Conservation (phyloP, 371 early-diverging fungal species). For the Actinomucor elegans region DNA sequence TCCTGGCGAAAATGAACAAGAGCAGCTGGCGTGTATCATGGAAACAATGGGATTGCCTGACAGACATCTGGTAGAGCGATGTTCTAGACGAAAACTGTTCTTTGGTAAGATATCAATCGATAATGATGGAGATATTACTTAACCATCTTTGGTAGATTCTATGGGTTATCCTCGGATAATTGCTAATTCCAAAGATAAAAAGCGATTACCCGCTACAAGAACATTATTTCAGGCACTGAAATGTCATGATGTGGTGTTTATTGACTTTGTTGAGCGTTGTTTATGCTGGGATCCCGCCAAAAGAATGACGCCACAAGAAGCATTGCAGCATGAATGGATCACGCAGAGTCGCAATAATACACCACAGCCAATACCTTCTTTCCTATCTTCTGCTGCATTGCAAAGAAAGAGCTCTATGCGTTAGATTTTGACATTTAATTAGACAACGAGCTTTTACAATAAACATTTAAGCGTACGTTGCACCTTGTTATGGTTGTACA, state of each 20-base stretch:
- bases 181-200: conserved; percentile 83
- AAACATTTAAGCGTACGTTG: background rate
- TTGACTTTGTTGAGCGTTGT: conserved; percentile 81
- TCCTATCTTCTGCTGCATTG: conserved; percentile 1
- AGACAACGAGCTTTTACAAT: background rate
- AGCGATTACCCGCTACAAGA: conserved; percentile 71
- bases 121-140: background rate
- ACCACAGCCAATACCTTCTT: background rate
- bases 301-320: conserved; percentile 82
- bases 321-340: conserved; percentile 53
- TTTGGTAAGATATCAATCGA: conserved; percentile 58
- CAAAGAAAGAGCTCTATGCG: conserved; percentile 3
- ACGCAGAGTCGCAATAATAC: background rate
- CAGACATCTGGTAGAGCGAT: conserved; percentile 67
- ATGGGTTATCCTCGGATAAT: conserved; percentile 65
- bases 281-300: conserved; percentile 86
- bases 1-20: conserved; percentile 94
- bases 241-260: conserved; percentile 66
- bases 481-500: background rate
- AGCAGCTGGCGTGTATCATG: conserved; percentile 91
- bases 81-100: conserved; percentile 75
- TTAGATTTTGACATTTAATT: background rate
- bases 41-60: conserved; percentile 87
- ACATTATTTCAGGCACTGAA: conserved; percentile 69
- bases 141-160: conserved; percentile 46